Evolutionary conservation across 2,329 filamentous ascomycete genomes (phyloP), one percentile per base, ranked within the genome.

Genomic region (Cryoendolithus antarcticus): DNA sequence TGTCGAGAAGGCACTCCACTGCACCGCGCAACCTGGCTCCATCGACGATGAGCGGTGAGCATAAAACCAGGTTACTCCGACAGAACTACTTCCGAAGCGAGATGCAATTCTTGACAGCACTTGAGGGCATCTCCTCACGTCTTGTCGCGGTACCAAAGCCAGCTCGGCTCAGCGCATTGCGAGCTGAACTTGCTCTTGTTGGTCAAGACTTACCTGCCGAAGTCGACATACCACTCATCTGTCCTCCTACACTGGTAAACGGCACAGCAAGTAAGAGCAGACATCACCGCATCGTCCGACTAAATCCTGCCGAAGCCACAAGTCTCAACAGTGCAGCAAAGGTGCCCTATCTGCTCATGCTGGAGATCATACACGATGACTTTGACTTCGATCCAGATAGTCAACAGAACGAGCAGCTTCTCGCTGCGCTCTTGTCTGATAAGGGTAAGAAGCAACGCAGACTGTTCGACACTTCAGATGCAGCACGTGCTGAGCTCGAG

Each of bases 291-390:
- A 86, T 91, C 43, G 83, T 91, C 34, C 75, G 84, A 30, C 69
- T 91, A 36, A 91, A 88, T 53, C 85, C 84, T 5, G 82, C 82
- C 1, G 84, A 91, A 60, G 80, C 84, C 4, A 89, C 84, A 1
- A 85, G 88, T 39, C 64, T 91, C 37, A 91, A 91, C 60, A 91
- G 84, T 56, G 84, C 84, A 4, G 83, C 91, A 58, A 82, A 86
- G 56, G 84, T 91, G 33, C 84, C 84, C 1, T 91, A 86, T 60
- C 62, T 91, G 36, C 69, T 91, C 21, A 88, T 91, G 82, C 75
- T 89, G 2, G 84, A 91, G 55, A 78, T 91, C 13, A 62, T 91
- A 35, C 69, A 80, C 15, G 83, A 89, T 48, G 84, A 91, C 52
- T 89, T 91, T 54, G 79, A 80, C 28, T 91, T 91, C 51, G 79